Evolutionary conservation across 2,329 filamentous ascomycete species (phyloP).

Genomic region (Diaporthe sp.): DNA sequence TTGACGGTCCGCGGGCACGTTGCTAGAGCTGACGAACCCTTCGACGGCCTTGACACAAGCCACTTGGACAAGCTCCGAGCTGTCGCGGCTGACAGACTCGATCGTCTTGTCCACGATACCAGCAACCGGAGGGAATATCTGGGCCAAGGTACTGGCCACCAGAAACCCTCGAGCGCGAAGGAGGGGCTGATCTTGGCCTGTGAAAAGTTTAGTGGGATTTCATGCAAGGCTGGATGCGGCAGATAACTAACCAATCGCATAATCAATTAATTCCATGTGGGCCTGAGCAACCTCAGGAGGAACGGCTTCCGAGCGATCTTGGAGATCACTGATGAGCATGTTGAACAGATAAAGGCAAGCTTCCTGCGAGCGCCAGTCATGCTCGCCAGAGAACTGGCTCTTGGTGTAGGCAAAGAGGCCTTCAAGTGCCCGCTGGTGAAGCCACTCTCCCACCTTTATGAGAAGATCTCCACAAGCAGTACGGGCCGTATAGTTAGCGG

Average conservation of each 20-base stretch:
- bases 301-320: conserved; percentile 81
- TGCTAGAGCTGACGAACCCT: conserved; percentile 67
- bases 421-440: conserved; percentile 80
- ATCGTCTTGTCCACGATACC: conserved; percentile 80
- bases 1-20: conserved; percentile 69
- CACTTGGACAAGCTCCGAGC: conserved; percentile 90
- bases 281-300: conserved; percentile 76
- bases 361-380: conserved; percentile 77
- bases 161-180: conserved; percentile 89
- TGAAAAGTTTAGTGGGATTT: not conserved
- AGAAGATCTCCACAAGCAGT: conserved; percentile 93
- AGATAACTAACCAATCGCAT: conserved; percentile 71
- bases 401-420: conserved; percentile 84
- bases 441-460: conserved; percentile 93
- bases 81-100: conserved; percentile 79
- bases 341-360: conserved; percentile 88
- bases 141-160: conserved; percentile 83
- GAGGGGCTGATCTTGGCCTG: conserved; percentile 73
- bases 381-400: conserved; percentile 73
- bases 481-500: conserved; percentile 94
- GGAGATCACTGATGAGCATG: conserved; percentile 84
- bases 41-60: conserved; percentile 91
- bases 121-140: conserved; percentile 73
- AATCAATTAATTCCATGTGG: conserved; percentile 85
- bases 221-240: too few relatives aligned